phyloP scores from a whole-genome alignment of 768 basidiomycete species.

The Lactarius trivialis region DNA sequence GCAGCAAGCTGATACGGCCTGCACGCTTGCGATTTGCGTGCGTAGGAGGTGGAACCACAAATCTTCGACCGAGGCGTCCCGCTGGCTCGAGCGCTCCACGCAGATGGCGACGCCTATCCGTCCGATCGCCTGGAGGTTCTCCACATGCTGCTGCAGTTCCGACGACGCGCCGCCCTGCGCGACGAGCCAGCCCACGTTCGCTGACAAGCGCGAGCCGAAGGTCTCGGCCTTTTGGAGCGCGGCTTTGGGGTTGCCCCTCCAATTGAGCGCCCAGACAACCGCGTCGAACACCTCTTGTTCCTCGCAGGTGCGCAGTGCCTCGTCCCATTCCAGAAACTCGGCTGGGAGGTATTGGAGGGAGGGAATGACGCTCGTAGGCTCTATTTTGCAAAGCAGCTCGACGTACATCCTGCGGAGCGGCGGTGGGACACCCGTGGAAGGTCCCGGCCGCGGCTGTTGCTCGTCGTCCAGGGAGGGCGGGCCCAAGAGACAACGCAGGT shows the following conservation, averaged over 20 bases:
- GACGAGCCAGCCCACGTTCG: conserved; percentile 38
- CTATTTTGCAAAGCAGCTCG: conserved; percentile 63
- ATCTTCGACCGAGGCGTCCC: conserved; percentile 54
- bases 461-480: conserved; percentile 35
- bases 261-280: conserved; percentile 73
- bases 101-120: conserved; percentile 63
- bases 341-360: conserved; percentile 51
- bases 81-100: conserved; percentile 46
- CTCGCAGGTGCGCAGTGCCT: conserved; percentile 61
- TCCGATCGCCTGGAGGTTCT: conserved; percentile 52
- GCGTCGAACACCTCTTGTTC: conserved; percentile 60
- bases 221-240: conserved; percentile 62
- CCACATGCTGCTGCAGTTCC: conserved; percentile 31
- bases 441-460: conserved; percentile 33
- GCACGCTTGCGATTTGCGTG: conserved; percentile 75
- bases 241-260: conserved; percentile 50
- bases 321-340: conserved; percentile 48
- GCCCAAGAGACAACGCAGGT: conserved; percentile 69
- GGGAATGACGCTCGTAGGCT: conserved; percentile 55
- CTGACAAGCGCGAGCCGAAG: conserved; percentile 48
- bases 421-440: conserved; percentile 43
- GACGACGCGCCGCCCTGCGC: conserved; percentile 1
- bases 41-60: conserved; percentile 85
- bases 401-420: conserved; percentile 58
- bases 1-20: conserved; percentile 49